Percentiles rank a stretch among this genome's conserved stretches.
Conservation (phyloP, 176 grass and related monocot species). For the Musa schizocarpa region DNA sequence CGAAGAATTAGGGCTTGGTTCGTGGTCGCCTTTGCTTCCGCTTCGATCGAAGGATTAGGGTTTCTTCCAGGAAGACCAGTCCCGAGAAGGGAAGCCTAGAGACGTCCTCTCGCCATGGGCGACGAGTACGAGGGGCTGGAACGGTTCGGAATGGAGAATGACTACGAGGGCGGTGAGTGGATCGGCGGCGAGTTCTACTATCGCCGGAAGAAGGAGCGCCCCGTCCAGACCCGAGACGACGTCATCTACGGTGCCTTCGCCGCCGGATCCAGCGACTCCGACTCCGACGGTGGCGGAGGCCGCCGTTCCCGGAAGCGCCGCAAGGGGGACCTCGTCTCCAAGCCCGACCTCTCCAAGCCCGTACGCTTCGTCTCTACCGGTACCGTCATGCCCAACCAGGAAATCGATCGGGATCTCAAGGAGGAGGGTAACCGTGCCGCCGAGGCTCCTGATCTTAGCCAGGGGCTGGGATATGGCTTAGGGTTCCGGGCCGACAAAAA, state of each 20-base stretch:
- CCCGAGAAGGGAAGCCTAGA: not conserved
- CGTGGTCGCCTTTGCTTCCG: not conserved
- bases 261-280: constrained; percentile 41
- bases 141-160: constrained; percentile 57
- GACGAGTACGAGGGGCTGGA: constrained; percentile 63
- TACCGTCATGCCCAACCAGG: constrained; percentile 25
- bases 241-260: constrained; percentile 65
- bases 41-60: not conserved
- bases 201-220: constrained; percentile 36
- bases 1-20: too few species aligned
- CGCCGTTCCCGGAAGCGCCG: constrained; percentile 32
- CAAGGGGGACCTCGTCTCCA: constrained; percentile 31
- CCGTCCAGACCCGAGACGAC: constrained; percentile 52
- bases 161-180: constrained; percentile 62
- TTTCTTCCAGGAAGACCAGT: not conserved
- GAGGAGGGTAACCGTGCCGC: constrained; percentile 7
- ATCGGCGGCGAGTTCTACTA: constrained; percentile 73
- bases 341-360: constrained; percentile 44
- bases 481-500: constrained; percentile 2
- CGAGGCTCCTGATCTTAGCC: not conserved
- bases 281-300: constrained; percentile 31
- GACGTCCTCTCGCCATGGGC: constrained; percentile 27
- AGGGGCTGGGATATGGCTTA: constrained; percentile 23
- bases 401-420: constrained; percentile 13
- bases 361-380: constrained; percentile 61